A percentile compares a stretch with the other conserved stretches of the same genome.
Conservation (phyloP, 2,329 filamentous ascomycete species). For the Sporothrix dimorphospora region DNA sequence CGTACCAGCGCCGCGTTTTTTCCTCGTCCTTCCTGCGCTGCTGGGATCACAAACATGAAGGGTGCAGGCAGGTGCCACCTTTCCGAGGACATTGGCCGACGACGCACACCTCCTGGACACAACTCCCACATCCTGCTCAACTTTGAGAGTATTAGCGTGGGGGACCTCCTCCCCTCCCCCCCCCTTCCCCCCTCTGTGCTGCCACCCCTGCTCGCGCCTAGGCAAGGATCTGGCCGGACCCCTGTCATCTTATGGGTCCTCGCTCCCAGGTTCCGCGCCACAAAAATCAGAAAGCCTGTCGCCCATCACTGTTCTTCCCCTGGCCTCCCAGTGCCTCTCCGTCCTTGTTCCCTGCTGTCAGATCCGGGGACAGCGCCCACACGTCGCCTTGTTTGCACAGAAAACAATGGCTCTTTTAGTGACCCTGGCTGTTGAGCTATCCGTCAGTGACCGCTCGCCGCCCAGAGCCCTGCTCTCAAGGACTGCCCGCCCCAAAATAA, state of each 20-base stretch:
- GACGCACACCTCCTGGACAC: background rate
- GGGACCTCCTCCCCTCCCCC: background rate
- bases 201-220: background rate
- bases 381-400: background rate
- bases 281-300: background rate
- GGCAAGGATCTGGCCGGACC: constrained; percentile 5
- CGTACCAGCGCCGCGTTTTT: background rate
- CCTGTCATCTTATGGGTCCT: background rate
- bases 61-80: no score
- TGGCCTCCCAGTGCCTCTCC: no score
- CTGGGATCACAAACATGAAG: background rate
- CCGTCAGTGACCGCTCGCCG: background rate
- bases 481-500: no score
- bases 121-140: background rate
- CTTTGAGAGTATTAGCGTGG: constrained; percentile 12
- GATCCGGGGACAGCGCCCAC: background rate
- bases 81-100: no score
- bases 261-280: background rate
- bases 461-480: background rate
- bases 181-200: background rate
- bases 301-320: no score
- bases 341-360: constrained; percentile 1
- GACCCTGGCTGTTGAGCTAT: no score
- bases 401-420: no score
- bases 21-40: background rate